Base-by-base conservation (phyloP, 805 yeast genomes). In the Candida yuanshanica region DNA sequence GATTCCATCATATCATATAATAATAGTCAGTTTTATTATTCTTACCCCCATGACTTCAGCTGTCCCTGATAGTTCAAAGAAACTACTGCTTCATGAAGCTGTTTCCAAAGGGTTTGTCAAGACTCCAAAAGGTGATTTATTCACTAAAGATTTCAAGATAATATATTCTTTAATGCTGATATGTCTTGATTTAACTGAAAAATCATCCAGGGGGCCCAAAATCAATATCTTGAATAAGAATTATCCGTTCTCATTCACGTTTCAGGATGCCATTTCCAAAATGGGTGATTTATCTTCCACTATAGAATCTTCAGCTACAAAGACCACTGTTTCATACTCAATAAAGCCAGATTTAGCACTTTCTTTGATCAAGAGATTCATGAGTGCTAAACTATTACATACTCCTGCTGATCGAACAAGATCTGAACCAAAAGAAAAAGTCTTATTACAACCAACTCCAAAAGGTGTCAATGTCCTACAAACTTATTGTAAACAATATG, bases 361-460 rank as follows among this genome's bases (percentile, higher is more conserved):
- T 5, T 63, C 65, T 1, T 56, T 83, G 12, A 41, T 84, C 4
- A 62, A 62, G 25, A 59, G 65, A 20, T 83, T 81, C 52, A 78
- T 75, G 68, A 64, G 65, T 2, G 82, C 86, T 0, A 79, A 77
- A 47, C 60, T 87, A 2, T 49, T 88, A 9, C 95, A 88, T 56
- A 74, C 77, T 12, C 95, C 95, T 0, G 74, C 76, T 3, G 89
- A 83, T 47, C 65, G 91, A 51, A 87, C 95, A 0, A 57, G 83
- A 33, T 48, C 56, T 12, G 63, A 57, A 33, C 69, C 80, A 6
- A 72, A 71, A 38, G 62, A 53, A 0, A 65, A 62, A 4, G 64
- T 68, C 0, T 45, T 66, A 2, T 55, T 87, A 22, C 97, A 91
- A 56, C 95, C 96, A 4, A 87, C 96, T 0, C 89, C 97, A 0